Evolutionary conservation across 768 basidiomycete species (phyloP).

Genomic region (Tricholomella constricta): DNA sequence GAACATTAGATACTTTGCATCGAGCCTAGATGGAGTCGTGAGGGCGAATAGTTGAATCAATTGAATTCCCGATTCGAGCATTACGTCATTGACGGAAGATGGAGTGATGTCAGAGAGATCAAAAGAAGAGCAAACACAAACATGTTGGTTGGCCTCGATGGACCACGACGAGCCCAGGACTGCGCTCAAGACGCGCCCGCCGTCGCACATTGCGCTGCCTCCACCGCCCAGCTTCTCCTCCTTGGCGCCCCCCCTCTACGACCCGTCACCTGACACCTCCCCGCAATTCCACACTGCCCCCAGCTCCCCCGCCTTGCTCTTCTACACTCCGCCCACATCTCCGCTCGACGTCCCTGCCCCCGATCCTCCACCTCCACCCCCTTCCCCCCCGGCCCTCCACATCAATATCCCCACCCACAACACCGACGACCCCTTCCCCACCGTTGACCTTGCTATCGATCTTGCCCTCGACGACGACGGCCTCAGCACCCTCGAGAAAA

Average conservation of each 20-base stretch:
- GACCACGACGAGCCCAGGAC: constrained; percentile 11
- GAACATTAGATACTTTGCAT: constrained; percentile 80
- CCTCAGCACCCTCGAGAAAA: constrained; percentile 84
- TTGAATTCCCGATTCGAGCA: background rate
- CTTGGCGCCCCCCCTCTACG: constrained; percentile 34
- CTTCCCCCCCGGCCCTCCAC: constrained; percentile 23
- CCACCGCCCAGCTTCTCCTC: constrained; percentile 32
- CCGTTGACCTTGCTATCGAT: constrained; percentile 40
- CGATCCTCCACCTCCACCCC: constrained; percentile 21
- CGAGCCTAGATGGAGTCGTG: constrained; percentile 67
- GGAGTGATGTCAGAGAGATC: constrained; percentile 36
- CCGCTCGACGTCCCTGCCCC: constrained; percentile 31
- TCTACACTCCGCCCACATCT: constrained; percentile 41
- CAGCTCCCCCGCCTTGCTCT: constrained; percentile 38
- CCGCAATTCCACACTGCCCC: constrained; percentile 50
- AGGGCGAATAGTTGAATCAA: constrained; percentile 12
- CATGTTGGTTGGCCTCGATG: constrained; percentile 18
- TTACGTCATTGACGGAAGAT: constrained; percentile 26
- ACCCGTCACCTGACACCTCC: constrained; percentile 33
- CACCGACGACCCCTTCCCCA: constrained; percentile 40
- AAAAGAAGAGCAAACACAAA: constrained; percentile 16
- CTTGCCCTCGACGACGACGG: constrained; percentile 71
- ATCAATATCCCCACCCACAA: constrained; percentile 25
- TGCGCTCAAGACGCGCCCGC: background rate
- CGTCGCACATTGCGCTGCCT: constrained; percentile 37